These are phyloP conservation scores for Solanum hybrid DNA, from an alignment of 305 asterid genomes.

Conservation along the genomic window DNA sequence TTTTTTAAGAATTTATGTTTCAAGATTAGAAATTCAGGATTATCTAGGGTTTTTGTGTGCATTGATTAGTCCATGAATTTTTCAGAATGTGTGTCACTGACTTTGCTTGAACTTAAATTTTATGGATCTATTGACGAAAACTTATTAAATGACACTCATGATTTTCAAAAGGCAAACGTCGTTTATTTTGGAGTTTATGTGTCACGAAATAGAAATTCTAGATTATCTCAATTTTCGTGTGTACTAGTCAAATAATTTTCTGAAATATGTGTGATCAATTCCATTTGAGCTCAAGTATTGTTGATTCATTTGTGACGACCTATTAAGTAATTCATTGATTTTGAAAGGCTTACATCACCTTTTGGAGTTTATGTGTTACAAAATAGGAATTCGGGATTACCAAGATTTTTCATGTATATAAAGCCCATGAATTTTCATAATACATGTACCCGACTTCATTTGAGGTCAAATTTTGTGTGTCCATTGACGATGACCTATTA, in stretches of 20 bases:
- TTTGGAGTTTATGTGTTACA: background rate
- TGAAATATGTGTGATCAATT: background rate
- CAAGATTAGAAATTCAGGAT: background rate
- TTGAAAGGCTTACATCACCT: background rate
- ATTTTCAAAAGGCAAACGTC: background rate
- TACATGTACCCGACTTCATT: background rate
- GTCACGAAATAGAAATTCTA: background rate
- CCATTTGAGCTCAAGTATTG: background rate
- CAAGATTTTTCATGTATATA: background rate
- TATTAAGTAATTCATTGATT: background rate
- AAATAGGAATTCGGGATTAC: background rate
- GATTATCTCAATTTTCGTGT: background rate
- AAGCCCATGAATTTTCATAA: background rate
- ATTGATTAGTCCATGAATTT: background rate
- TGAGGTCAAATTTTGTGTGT: background rate
- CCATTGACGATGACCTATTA: background rate
- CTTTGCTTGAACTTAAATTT: background rate
- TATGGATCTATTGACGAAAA: background rate
- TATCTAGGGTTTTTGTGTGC: background rate
- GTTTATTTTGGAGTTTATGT: background rate
- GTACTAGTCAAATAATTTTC: background rate
- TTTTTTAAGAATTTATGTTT: background rate
- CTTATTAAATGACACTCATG: background rate
- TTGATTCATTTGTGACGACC: background rate
- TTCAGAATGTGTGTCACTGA: background rate